phyloP scores from a whole-genome alignment of 768 basidiomycete species.

The Auricularia auricula-judae region DNA sequence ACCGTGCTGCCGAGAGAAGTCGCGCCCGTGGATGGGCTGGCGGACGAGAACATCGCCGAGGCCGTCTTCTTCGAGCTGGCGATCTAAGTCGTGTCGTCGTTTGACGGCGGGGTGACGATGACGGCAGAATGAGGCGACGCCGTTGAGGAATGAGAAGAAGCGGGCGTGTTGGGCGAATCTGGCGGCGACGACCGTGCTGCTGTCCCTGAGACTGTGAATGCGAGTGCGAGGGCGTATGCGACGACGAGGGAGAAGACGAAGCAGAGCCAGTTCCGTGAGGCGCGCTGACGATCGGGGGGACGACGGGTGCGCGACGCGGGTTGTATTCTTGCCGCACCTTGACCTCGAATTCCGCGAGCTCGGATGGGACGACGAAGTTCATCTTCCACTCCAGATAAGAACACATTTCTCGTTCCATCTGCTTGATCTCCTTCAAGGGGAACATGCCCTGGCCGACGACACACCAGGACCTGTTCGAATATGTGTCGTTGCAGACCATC shows the following conservation, averaged over 20 bases:
- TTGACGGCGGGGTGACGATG: neutral
- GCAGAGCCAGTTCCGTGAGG: too few species aligned
- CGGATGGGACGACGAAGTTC: conserved; percentile 21
- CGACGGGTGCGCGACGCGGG: conserved; percentile 6
- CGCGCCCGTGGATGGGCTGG: neutral
- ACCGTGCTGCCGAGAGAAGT: neutral
- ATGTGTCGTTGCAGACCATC: conserved; percentile 29
- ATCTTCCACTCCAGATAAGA: conserved; percentile 79
- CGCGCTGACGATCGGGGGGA: neutral
- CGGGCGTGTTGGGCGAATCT: neutral
- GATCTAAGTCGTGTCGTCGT: neutral
- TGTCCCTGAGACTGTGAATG: neutral
- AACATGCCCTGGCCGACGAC: conserved; percentile 34
- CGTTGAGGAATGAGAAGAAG: neutral
- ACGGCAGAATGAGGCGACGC: neutral
- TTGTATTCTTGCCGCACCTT: conserved; percentile 23
- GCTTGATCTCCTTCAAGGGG: conserved; percentile 46
- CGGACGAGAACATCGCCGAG: neutral
- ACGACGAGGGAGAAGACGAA: too few species aligned
- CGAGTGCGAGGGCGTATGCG: too few species aligned
- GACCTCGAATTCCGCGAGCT: conserved; percentile 23
- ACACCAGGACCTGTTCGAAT: conserved; percentile 35
- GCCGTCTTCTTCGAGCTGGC: neutral
- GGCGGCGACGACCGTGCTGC: neutral
- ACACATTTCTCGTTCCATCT: conserved; percentile 95